Percentiles rank a stretch among this genome's conserved stretches.
phyloP scores from a whole-genome alignment of 2,329 filamentous ascomycete genomes.

The Cercospora berteroae region DNA sequence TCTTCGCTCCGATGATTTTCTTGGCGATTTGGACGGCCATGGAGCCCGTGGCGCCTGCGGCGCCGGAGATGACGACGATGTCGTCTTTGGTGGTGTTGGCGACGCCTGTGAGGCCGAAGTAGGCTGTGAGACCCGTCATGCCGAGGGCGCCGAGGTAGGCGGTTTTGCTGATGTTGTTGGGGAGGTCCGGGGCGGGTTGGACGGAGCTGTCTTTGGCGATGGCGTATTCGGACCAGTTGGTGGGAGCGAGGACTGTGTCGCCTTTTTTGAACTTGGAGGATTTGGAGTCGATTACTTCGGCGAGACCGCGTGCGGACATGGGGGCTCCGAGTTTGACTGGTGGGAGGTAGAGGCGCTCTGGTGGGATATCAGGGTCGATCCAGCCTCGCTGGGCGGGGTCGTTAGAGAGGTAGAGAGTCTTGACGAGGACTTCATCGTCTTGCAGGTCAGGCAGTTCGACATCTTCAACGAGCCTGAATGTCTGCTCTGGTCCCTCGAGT shows the following conservation, averaged over 20 bases:
- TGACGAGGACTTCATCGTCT: constrained; percentile 47
- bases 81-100: constrained; percentile 42
- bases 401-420: constrained; percentile 51
- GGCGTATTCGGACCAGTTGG: constrained; percentile 46
- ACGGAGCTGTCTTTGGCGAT: constrained; percentile 35
- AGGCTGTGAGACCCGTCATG: constrained; percentile 47
- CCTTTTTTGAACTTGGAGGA: constrained; percentile 37
- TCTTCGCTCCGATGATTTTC: constrained; percentile 44
- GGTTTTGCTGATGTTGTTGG: constrained; percentile 42
- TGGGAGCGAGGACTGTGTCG: constrained; percentile 36
- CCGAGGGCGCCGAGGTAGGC: constrained; percentile 51
- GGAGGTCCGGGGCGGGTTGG: constrained; percentile 27
- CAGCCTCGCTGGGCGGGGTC: constrained; percentile 55
- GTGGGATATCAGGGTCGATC: constrained; percentile 41
- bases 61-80: constrained; percentile 49
- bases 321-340: constrained; percentile 45
- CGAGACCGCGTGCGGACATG: constrained; percentile 42
- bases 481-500: constrained; percentile 41
- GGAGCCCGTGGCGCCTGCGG: constrained; percentile 50
- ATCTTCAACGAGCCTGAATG: constrained; percentile 43
- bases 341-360: constrained; percentile 47
- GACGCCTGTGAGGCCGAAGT: constrained; percentile 47
- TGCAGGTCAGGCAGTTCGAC: constrained; percentile 28
- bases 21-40: constrained; percentile 54
- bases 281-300: constrained; percentile 41